phyloP scores from a whole-genome alignment of 2,329 filamentous ascomycete genomes.

The Zopfia rhizophila region DNA sequence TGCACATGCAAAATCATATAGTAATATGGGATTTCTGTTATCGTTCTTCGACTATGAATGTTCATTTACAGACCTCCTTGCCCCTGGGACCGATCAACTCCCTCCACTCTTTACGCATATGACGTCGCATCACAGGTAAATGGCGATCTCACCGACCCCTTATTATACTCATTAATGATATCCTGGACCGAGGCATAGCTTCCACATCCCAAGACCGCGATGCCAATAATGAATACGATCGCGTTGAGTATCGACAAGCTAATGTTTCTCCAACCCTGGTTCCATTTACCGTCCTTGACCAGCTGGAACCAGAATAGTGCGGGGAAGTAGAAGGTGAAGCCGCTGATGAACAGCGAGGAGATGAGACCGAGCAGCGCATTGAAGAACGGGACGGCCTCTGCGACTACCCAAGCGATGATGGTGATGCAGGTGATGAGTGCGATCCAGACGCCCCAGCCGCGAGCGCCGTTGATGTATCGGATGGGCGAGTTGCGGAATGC shows the following conservation, averaged over 20 bases:
- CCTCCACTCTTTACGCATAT: slow-evolving; percentile 43
- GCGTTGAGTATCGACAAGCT: slow-evolving; percentile 39
- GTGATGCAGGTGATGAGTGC: slow-evolving; percentile 67
- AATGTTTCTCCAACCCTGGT: slow-evolving; percentile 45
- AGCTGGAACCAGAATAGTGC: slow-evolving; percentile 50
- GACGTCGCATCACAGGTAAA: slow-evolving; percentile 53
- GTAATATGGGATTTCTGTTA: too few species aligned
- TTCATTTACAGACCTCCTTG: too few species aligned
- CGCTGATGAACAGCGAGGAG: slow-evolving; percentile 69
- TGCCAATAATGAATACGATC: slow-evolving; percentile 40
- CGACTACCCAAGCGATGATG: slow-evolving; percentile 74
- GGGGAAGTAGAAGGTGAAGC: slow-evolving; percentile 68
- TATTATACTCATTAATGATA: slow-evolving; percentile 54
- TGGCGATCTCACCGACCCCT: slow-evolving; percentile 49
- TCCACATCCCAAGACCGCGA: slow-evolving; percentile 50
- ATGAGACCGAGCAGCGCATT: slow-evolving; percentile 74
- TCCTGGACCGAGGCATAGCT: slow-evolving; percentile 58
- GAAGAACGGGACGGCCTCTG: slow-evolving; percentile 77
- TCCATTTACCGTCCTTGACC: slow-evolving; percentile 58
- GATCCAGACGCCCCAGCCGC: slow-evolving; percentile 66
- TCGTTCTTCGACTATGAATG: too few species aligned
- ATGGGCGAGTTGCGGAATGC: slow-evolving; percentile 66
- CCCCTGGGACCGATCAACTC: too few species aligned
- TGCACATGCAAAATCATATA: too few species aligned
- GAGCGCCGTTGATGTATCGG: slow-evolving; percentile 50